Base-by-base conservation (phyloP, 2,329 filamentous ascomycete genomes). In the Sclerotinia borealis region DNA sequence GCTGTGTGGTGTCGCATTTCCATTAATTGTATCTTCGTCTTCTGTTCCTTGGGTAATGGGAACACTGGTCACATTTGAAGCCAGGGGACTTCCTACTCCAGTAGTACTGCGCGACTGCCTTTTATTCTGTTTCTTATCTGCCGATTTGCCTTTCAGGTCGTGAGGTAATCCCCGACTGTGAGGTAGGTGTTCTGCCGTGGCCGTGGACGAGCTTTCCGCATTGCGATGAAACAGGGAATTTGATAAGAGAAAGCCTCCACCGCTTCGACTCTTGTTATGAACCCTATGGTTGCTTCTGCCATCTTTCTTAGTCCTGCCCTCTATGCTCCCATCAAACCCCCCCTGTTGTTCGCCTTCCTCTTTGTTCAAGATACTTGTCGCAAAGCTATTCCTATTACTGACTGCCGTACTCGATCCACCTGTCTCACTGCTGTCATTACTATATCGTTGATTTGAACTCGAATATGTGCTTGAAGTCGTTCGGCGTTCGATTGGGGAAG, bases 371-470 rank as follows among this genome's bases (percentile, higher is more conserved):
- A 41, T 54, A 58, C 50, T 63, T 17, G 63, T 64, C 29, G 62
- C 64, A 34, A 66, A 55, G 50, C 68, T 71, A 58, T 68, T 67
- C 60, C 68, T 65, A 36, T 72, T 67, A 64, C 75, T 76, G 4
- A 70, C 74, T n/a, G 73, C 67, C 17, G 71, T 72, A 66, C 78
- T 82, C 61, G 80, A 77, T 68, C 80, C 79, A 66, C 77, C 79
- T 10, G 76, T 76, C 50, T 81, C 79, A 68, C 78, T 76, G 69
- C 77, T 78, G 15, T 69, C 72, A 65, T 72, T 68, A 67, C 76
- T 77, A 56, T 54, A 74, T 72, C 67, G 73, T 70, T 65, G 63
- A 7, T 54, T 65, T 1, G 65, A 65, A 39, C 66, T 69, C 10
- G 68, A 67, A 19, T 66, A 68, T 3, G 67, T 67, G 55, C 67